Evolutionary conservation across 257 asterid genomes (phyloP).

Genomic region (Penstemon newberryi): DNA sequence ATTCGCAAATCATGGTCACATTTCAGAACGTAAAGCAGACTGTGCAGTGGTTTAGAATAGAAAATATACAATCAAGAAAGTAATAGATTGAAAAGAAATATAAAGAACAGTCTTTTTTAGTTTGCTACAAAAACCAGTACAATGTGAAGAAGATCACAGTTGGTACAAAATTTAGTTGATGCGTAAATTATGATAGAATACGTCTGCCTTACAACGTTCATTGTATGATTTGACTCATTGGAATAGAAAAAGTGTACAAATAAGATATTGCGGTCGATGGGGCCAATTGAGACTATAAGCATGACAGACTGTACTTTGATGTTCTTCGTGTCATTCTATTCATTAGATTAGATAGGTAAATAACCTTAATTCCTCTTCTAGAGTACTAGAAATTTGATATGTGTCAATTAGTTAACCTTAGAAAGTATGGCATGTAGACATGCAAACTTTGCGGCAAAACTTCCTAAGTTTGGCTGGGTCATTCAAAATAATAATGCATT

Average conservation of each 20-base stretch:
- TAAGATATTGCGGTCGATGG: neutral
- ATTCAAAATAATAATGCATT: neutral
- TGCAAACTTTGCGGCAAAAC: neutral
- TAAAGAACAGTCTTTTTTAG: neutral
- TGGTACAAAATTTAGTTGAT: slow-evolving; percentile 1
- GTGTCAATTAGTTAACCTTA: neutral
- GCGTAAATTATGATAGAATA: neutral
- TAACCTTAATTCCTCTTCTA: neutral
- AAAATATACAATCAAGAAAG: slow-evolving; percentile 15
- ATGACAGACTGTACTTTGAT: neutral
- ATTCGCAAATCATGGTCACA: slow-evolving; percentile 8
- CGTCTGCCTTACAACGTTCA: slow-evolving; percentile 6
- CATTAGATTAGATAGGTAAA: neutral
- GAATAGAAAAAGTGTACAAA: slow-evolving; percentile 1
- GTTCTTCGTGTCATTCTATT: slow-evolving; percentile 7
- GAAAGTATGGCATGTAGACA: neutral
- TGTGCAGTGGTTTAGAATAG: slow-evolving; percentile 14
- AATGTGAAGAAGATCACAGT: slow-evolving; percentile 5
- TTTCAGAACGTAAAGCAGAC: slow-evolving; percentile 24
- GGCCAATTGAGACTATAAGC: neutral
- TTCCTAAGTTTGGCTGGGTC: neutral
- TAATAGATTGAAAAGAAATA: slow-evolving; percentile 4
- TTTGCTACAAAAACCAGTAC: neutral
- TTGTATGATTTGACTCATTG: slow-evolving; percentile 6
- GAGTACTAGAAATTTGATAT: slow-evolving; percentile 13